Evolutionary conservation across 805 yeast species (phyloP).

Genomic region (Saccharomyces paradoxus): DNA sequence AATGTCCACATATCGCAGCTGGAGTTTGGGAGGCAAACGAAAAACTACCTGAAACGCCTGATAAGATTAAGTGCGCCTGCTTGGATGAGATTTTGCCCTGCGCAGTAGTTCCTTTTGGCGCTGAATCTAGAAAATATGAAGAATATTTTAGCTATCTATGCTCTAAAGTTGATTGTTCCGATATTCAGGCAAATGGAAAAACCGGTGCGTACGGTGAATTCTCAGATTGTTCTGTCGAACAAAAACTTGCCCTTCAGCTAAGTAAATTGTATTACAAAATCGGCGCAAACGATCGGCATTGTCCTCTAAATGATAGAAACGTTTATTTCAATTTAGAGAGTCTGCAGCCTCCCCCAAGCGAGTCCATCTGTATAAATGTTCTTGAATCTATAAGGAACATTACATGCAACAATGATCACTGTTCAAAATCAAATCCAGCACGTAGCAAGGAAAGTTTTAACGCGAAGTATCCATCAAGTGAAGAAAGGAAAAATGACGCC

Average conservation of each 20-base stretch:
- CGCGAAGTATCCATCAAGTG: background rate
- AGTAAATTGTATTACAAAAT: conserved; percentile 50
- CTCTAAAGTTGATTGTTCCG: conserved; percentile 48
- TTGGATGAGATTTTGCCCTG: conserved; percentile 47
- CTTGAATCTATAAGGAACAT: conserved; percentile 1
- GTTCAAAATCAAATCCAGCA: background rate
- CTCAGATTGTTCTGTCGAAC: conserved; percentile 58
- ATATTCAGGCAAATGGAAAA: conserved; percentile 49
- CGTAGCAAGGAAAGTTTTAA: background rate
- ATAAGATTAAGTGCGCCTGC: conserved; percentile 53
- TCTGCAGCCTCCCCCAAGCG: conserved; percentile 2
- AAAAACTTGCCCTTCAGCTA: conserved; percentile 53
- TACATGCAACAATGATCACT: background rate
- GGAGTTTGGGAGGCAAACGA: conserved; percentile 53
- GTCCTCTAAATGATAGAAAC: conserved; percentile 22
- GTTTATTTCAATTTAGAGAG: conserved; percentile 18
- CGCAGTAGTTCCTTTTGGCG: conserved; percentile 43
- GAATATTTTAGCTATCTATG: conserved; percentile 53
- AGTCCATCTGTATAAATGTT: conserved; percentile 15
- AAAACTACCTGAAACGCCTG: conserved; percentile 62
- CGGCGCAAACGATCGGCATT: conserved; percentile 29
- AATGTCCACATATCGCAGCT: conserved; percentile 13
- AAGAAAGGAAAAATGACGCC: conserved; percentile 1
- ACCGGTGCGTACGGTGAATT: conserved; percentile 56
- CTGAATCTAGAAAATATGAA: conserved; percentile 40